phyloP scores from a whole-genome alignment of 139 green algal species.

The Marvania coccoides region DNA sequence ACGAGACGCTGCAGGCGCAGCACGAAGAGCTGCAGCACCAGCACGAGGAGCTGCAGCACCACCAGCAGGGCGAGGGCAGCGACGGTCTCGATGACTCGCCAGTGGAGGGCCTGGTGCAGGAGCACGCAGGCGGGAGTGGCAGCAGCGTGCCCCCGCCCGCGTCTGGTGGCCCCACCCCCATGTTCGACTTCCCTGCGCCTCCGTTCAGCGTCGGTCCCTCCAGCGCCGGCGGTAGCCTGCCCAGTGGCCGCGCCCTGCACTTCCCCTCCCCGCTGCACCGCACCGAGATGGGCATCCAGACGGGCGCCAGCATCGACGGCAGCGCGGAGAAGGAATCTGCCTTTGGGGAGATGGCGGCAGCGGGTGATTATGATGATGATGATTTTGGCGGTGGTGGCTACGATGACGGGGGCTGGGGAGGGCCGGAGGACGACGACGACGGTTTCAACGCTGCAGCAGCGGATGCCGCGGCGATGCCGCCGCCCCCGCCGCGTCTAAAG shows the following conservation, averaged over 20 bases:
- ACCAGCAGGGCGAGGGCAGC: too few species aligned
- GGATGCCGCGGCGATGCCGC: background rate
- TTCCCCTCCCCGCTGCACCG: background rate
- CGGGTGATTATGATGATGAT: background rate
- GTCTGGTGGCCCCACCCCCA: too few species aligned
- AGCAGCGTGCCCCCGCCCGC: too few species aligned
- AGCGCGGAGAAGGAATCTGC: background rate
- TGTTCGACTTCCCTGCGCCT: background rate
- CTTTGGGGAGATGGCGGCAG: background rate
- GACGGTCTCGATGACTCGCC: slow-evolving; percentile 7
- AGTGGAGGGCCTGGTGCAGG: slow-evolving; percentile 19
- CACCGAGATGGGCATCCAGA: slow-evolving; percentile 6
- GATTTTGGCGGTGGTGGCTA: background rate
- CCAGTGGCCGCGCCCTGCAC: background rate
- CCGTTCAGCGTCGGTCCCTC: too few species aligned
- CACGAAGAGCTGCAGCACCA: too few species aligned
- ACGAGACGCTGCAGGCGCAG: too few species aligned
- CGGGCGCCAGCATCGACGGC: slow-evolving; percentile 2
- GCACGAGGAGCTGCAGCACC: too few species aligned
- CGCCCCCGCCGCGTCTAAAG: background rate
- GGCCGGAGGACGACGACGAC: slow-evolving; percentile 5
- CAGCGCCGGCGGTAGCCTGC: background rate
- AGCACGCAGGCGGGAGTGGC: background rate
- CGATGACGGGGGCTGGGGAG: background rate
- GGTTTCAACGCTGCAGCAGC: background rate